Conservation (phyloP, 441 rosid genomes). For the Gossypium aridum region DNA sequence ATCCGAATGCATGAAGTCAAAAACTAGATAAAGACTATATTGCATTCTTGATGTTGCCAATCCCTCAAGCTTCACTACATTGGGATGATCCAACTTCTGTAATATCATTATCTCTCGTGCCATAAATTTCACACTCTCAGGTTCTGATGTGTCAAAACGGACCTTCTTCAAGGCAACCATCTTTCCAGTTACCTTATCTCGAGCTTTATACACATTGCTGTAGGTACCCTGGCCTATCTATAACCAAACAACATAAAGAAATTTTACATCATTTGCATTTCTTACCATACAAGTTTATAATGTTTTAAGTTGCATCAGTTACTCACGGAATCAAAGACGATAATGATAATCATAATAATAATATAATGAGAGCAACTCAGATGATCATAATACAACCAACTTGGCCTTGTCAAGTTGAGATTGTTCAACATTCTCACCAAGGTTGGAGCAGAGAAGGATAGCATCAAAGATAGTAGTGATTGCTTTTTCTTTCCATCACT, state of each 20-base stretch:
- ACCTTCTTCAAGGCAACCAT: constrained; percentile 79
- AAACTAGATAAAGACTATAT: constrained; percentile 64
- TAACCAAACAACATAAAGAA: constrained; percentile 11
- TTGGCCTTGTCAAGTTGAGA: neutral
- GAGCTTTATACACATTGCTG: constrained; percentile 75
- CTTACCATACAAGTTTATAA: neutral
- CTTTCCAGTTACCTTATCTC: constrained; percentile 55
- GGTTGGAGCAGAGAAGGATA: neutral
- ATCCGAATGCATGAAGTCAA: constrained; percentile 70
- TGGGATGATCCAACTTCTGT: constrained; percentile 75
- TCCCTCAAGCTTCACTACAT: constrained; percentile 71
- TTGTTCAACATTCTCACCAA: neutral
- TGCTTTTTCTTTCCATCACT: neutral
- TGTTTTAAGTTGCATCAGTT: neutral
- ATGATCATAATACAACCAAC: neutral
- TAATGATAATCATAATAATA: neutral
- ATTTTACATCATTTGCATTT: constrained; percentile 5
- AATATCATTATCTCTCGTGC: constrained; percentile 70
- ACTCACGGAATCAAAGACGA: neutral
- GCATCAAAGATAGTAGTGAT: neutral
- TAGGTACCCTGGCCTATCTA: constrained; percentile 79
- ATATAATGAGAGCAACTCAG: neutral
- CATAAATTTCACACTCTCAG: constrained; percentile 69
- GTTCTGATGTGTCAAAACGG: constrained; percentile 49
- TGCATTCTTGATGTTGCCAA: constrained; percentile 56